Base-by-base conservation (phyloP, 257 asterid genomes). In the Buddleja alternifolia region DNA sequence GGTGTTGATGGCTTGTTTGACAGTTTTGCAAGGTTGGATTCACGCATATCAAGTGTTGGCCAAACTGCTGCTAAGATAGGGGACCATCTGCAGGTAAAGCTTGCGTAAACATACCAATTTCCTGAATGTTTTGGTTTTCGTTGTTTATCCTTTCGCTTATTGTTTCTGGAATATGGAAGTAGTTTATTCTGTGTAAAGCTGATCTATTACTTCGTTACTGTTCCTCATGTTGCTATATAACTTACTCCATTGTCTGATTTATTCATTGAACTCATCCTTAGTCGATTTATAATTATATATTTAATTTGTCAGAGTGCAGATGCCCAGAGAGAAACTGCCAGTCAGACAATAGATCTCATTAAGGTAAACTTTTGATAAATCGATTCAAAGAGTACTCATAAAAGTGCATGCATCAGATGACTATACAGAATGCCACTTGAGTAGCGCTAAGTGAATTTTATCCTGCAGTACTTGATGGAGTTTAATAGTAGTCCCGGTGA, bases 41-140 rank as follows among this genome's bases (percentile, higher is more conserved):
- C 94, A 17, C 99, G 97, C 34, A 90, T 93, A 79, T 93, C 99
- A 39, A 90, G 97, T 80, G 97, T 91, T 73, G 99, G 99, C 23
- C 99, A 94, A 85, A 94, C 97, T 64, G 97, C 99, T 64, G 99
- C 97, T 51, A 94, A 94, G 88, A 94, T 94, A 19, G 99, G 99
- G 36, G 99, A 94, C 81, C 99, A 89, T 80, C 83, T 94, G 70
- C 97, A 89, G 96, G 99, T 94, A 77, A 77, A 66, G 47, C 65
- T 61, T 59, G 21, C 40, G 36, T 55, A 19, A 46, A 68, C 36
- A 40, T 72, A 48, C 70, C 56, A 50, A 10, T 63, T 57, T 41
- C 47, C 32, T n/a, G 51, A 46, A 20, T 54, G 41, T 29, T 70
- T 17, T 19, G 50, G 39, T 45, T 52, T 32, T 39, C 25, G 24